Percentiles rank a stretch among this genome's conserved stretches.
These are phyloP conservation scores for Wickerhamomyces chaumierensis DNA, from an alignment of 805 yeast species.

Conservation along the genomic window DNA sequence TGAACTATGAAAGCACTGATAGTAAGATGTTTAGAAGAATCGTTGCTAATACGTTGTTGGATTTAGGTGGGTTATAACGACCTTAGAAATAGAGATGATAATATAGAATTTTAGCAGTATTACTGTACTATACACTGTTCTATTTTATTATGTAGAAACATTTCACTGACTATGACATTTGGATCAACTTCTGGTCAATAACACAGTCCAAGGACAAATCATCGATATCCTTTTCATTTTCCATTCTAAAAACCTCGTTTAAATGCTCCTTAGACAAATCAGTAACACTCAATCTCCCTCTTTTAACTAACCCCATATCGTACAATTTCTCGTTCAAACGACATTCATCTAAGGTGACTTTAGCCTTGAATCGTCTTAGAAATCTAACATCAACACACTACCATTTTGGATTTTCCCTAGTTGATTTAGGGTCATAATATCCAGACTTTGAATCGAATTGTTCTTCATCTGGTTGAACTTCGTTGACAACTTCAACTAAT, in stretches of 20 bases:
- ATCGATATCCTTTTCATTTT: constrained; percentile 14
- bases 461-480: constrained; percentile 27
- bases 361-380: constrained; percentile 29
- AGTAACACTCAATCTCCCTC: constrained; percentile 40
- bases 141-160: too few species aligned
- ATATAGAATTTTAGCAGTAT: too few species aligned
- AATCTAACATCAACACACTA: constrained; percentile 44
- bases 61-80: neutral
- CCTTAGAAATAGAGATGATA: too few species aligned
- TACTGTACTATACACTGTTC: too few species aligned
- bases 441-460: constrained; percentile 32
- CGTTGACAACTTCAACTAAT: constrained; percentile 24
- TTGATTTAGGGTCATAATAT: constrained; percentile 37
- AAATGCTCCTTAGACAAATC: constrained; percentile 36
- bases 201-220: constrained; percentile 24
- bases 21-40: constrained; percentile 53
- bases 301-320: constrained; percentile 33
- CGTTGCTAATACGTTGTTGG: constrained; percentile 19
- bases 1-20: constrained; percentile 54
- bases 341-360: constrained; percentile 30
- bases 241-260: constrained; percentile 26
- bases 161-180: too few species aligned
- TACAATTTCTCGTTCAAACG: constrained; percentile 21
- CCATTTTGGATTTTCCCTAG: constrained; percentile 36
- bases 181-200: constrained; percentile 13